A percentile compares a stretch with the other conserved stretches of the same genome.
phyloP scores from a whole-genome alignment of 2,329 filamentous ascomycete species.

The Westerdykella sp. region DNA sequence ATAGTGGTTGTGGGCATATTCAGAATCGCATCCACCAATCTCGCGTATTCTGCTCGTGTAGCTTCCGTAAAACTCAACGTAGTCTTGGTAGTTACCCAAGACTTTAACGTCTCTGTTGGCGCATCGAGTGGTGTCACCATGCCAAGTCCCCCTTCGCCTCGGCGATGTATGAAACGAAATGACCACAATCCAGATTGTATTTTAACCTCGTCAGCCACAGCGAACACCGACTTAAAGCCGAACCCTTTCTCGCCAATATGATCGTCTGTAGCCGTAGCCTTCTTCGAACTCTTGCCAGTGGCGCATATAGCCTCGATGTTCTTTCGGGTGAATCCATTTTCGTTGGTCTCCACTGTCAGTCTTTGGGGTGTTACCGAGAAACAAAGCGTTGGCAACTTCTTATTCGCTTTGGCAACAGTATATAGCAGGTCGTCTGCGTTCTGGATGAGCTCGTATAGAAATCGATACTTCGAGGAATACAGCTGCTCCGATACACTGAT shows the following conservation, averaged over 20 bases:
- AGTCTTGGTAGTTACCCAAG: no score
- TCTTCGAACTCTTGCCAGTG: slow-evolving; percentile 42
- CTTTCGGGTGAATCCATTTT: slow-evolving; percentile 7
- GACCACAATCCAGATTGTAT: no score
- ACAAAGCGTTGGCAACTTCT: slow-evolving; percentile 29
- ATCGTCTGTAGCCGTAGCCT: slow-evolving; percentile 3
- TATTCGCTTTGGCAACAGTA: slow-evolving; percentile 1
- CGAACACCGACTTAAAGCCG: slow-evolving; percentile 36
- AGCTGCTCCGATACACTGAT: no score
- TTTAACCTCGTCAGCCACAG: no score
- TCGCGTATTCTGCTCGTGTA: no score
- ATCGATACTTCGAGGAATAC: slow-evolving; percentile 37
- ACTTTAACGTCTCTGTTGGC: no score
- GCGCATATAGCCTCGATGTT: slow-evolving; percentile 45
- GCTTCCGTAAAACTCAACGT: no score
- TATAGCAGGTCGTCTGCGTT: slow-evolving; percentile 51
- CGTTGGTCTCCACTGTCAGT: slow-evolving; percentile 43
- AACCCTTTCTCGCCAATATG: slow-evolving; percentile 33
- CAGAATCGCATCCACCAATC: no score
- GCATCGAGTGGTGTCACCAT: no score
- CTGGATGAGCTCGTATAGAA: slow-evolving; percentile 50
- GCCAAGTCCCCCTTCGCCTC: no score
- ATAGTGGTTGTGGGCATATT: no score
- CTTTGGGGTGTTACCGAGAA: slow-evolving; percentile 1
- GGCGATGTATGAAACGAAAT: no score